phyloP scores from a whole-genome alignment of 495 filamentous ascomycete genomes.

The Melanomma pulvis-pyrius region DNA sequence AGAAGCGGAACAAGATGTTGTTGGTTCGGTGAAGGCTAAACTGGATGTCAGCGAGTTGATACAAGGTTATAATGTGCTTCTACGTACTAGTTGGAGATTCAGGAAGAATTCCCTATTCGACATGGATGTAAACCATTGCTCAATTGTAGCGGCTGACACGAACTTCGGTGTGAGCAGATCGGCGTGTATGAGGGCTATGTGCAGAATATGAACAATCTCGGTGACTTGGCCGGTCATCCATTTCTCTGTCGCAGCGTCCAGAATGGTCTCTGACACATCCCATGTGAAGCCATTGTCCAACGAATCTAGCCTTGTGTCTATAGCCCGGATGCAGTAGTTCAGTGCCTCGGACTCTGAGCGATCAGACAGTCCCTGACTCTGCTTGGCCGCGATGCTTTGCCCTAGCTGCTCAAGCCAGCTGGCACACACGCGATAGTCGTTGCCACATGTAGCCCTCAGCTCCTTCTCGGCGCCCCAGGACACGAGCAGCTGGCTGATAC shows the following conservation, averaged over 20 bases:
- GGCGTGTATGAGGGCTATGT: conserved; percentile 71
- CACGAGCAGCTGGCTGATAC: conserved; percentile 46
- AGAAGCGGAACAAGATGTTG: conserved; percentile 63
- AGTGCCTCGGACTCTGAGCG: not conserved
- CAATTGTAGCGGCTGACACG: conserved; percentile 60
- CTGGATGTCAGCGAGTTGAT: not conserved
- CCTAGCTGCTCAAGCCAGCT: conserved; percentile 41
- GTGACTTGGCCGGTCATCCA: conserved; percentile 67
- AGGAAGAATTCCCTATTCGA: conserved; percentile 27
- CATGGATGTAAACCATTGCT: conserved; percentile 46
- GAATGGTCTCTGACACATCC: conserved; percentile 51
- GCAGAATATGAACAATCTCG: conserved; percentile 72
- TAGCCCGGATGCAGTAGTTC: conserved; percentile 19
- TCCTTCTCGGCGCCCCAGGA: conserved; percentile 23
- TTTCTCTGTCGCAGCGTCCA: conserved; percentile 58
- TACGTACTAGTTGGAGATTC: conserved; percentile 3
- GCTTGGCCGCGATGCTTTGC: conserved; percentile 10
- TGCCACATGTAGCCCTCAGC: conserved; percentile 5
- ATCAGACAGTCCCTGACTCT: not conserved
- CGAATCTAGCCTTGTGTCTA: conserved; percentile 48
- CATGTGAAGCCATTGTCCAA: conserved; percentile 57
- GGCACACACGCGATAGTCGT: conserved; percentile 30
- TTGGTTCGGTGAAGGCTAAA: conserved; percentile 35
- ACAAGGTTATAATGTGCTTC: not conserved
- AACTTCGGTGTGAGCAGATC: conserved; percentile 54